Evolutionary conservation across 2,329 filamentous ascomycete species (phyloP).

Genomic region (Colletotrichum sp.): DNA sequence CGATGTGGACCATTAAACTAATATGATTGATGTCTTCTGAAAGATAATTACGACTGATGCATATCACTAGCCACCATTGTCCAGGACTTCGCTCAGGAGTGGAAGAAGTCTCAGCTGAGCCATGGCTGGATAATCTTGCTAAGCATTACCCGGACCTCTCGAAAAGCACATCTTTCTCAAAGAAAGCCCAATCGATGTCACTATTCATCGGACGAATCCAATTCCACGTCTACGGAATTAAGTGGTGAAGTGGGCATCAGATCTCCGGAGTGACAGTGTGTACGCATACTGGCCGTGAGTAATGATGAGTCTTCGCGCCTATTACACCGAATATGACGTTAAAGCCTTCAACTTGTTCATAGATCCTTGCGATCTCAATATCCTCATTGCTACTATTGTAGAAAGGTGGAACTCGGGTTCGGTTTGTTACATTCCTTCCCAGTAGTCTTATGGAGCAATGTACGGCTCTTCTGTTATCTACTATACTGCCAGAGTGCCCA

Average conservation of each 20-base stretch:
- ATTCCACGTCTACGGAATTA: not conserved
- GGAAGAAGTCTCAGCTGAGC: not conserved
- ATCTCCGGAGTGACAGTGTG: not conserved
- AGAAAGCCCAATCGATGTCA: not conserved
- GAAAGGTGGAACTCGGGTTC: not conserved
- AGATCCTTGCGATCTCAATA: not conserved
- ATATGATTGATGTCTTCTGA: rapidly evolving
- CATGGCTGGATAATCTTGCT: not conserved
- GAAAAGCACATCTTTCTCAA: not conserved
- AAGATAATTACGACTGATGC: not conserved
- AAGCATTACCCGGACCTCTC: not conserved
- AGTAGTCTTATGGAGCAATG: no score
- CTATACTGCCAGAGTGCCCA: not conserved
- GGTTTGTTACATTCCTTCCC: not conserved
- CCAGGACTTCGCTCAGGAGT: not conserved
- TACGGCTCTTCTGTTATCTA: not conserved
- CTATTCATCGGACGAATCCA: not conserved
- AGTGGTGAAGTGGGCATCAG: not conserved
- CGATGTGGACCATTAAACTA: not conserved
- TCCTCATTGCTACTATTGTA: not conserved
- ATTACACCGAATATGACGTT: not conserved
- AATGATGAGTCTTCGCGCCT: not conserved
- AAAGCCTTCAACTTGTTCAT: no score
- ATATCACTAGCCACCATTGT: not conserved
- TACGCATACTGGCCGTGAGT: not conserved